Conservation (phyloP, 2,329 filamentous ascomycete genomes). For the Exophiala bonariae region DNA sequence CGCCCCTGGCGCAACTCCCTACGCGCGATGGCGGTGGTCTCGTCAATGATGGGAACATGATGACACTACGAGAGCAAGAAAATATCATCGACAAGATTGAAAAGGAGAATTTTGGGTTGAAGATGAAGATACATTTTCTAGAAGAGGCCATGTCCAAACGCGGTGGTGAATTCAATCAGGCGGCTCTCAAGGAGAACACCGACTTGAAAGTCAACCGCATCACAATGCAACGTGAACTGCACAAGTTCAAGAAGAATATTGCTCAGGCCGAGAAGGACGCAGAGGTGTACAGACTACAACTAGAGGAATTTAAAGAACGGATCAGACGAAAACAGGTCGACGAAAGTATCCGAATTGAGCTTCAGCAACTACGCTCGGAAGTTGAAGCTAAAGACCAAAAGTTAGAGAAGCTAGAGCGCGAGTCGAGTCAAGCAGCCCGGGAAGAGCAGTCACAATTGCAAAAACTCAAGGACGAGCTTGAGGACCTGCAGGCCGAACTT, state of each 20-base stretch:
- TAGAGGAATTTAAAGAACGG: constrained; percentile 79
- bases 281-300: constrained; percentile 77
- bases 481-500: constrained; percentile 72
- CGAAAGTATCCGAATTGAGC: constrained; percentile 65
- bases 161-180: constrained; percentile 85
- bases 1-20: constrained; percentile 71
- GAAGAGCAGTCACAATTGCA: constrained; percentile 60
- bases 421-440: constrained; percentile 58
- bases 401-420: constrained; percentile 58
- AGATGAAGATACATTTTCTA: constrained; percentile 95
- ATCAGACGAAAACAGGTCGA: constrained; percentile 74
- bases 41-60: constrained; percentile 81
- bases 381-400: constrained; percentile 48
- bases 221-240: constrained; percentile 83
- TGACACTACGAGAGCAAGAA: constrained; percentile 92
- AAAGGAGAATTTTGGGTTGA: constrained; percentile 97
- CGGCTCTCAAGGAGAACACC: constrained; percentile 89
- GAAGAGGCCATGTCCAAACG: constrained; percentile 86
- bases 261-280: constrained; percentile 81
- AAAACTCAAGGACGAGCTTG: constrained; percentile 70
- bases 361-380: constrained; percentile 52
- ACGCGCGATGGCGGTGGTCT: constrained; percentile 66
- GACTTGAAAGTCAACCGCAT: constrained; percentile 92
- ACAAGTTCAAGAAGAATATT: constrained; percentile 81
- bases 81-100: constrained; percentile 91